Conservation (phyloP, 1,284 basidiomycete species). For the Caloboletus inedulis region DNA sequence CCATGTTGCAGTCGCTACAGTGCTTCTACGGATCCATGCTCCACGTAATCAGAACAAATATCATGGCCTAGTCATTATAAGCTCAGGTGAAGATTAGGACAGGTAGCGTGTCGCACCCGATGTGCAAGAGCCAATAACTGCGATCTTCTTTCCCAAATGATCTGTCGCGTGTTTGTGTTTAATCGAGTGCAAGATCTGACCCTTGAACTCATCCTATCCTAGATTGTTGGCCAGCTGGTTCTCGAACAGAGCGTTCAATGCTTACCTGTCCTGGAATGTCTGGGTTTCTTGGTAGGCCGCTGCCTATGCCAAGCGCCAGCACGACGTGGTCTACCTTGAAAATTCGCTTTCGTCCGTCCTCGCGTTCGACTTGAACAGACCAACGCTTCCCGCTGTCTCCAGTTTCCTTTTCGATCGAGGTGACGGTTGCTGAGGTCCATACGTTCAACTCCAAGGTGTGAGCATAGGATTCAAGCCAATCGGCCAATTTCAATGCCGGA, state of each 20-base stretch:
- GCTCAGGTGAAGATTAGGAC: background rate
- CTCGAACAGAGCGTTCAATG: background rate
- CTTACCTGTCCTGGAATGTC: conserved; percentile 36
- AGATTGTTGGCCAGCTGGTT: conserved; percentile 14
- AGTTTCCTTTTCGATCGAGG: conserved; percentile 30
- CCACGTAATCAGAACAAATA: conserved; percentile 30
- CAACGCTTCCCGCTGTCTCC: conserved; percentile 36
- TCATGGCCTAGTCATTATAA: conserved; percentile 28
- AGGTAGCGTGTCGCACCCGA: conserved; percentile 39
- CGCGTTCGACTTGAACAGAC: conserved; percentile 37
- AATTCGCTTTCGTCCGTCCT: conserved; percentile 30
- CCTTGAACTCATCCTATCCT: conserved; percentile 49
- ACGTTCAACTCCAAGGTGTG: conserved; percentile 44
- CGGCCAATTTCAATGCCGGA: conserved; percentile 42
- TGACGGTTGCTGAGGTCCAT: conserved; percentile 42
- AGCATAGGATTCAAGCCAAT: conserved; percentile 50
- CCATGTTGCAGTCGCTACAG: too few relatives aligned
- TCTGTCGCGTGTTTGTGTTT: conserved; percentile 47
- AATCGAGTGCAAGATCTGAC: conserved; percentile 54
- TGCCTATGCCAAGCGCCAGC: conserved; percentile 43
- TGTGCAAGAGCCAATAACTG: conserved; percentile 59
- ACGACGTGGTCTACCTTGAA: conserved; percentile 40
- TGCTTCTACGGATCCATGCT: too few relatives aligned
- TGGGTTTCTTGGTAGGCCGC: conserved; percentile 36
- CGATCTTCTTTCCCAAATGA: conserved; percentile 56